Base-by-base conservation (phyloP, 306 rosid genomes). In the Cicer pinnatifidum region DNA sequence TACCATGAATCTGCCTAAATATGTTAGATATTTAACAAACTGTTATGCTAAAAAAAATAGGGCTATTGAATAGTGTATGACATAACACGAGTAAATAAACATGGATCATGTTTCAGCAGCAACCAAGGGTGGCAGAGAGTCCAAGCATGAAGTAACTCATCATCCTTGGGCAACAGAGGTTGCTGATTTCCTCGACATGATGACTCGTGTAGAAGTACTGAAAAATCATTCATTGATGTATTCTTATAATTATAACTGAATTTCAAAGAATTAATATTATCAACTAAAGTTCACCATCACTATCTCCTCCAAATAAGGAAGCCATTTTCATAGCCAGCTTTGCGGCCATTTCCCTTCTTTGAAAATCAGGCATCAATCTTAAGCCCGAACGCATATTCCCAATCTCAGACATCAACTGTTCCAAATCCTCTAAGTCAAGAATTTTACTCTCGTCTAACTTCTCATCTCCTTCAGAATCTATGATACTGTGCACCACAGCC, bases 341-440 rank as follows among this genome's bases (percentile, higher is more conserved):
- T 53, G 97, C 97, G 2, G 97, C 97, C 96, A 84, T 93, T 75
- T 91, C 96, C 80, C 89, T 78, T 79, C 96, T 86, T 82, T 88
- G 92, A 81, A 89, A 91, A 84, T 91, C 98, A 9, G 97, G 97
- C 96, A 93, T 91, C 83, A 91, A 78, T 82, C 98, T 90, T 83
- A 93, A 78, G 56, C 84, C 87, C 17, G 75, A 80, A 7, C 93
- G 97, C 89, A 86, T 78, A 75, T 87, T 92, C 67, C 97, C 93
- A 41, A 93, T 89, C 87, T 89, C 96, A 12, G 96, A 89, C 98
- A 90, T 89, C 85, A 93, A 68, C 71, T 85, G 91, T 65, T 90
- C 98, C 86, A 89, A 71, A 85, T 86, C 96, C 82, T 93, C 98
- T 6, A 90, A 60, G 33, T 89, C 93, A 43, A 89, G 80, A 50